Evolutionary conservation across 495 filamentous ascomycete genomes (phyloP), one percentile per base, ranked within the genome.

Genomic region (Sphaerosporella brunnea): DNA sequence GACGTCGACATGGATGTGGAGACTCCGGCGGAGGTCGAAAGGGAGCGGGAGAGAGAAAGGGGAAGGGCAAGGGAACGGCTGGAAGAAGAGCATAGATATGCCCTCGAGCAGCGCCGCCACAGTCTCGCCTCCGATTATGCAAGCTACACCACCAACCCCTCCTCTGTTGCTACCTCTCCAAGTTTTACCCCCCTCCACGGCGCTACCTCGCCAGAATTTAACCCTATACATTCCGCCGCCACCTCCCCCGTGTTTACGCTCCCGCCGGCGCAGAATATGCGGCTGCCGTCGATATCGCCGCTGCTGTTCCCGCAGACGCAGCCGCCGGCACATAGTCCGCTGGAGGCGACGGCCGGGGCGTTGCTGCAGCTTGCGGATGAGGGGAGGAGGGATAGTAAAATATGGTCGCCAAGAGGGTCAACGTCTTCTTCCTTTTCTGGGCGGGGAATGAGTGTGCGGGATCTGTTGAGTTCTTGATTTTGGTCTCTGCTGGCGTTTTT

Each of bases 341-440:
- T 73, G 28, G 82, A 88, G 51, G 79, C 85, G 49, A 84, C 88
- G 60, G 84, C 79, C 0, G 85, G 82, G 1, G 77, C 80, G 15
- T 63, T 93, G 52, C 63, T 93, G 36, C 80, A 90, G 77, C 63
- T 93, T 37, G 86, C 83, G 43, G 72, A 70, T 46, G 81, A 83
- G 53, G 68, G 78, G 15, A 65, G 80, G 44, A 56, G 64, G 34
- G 49, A 64, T 15, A 56, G 54, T 36, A 54, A 51, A 38, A 46
- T 7, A 15, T 56, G 60, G 25, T 58, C 36, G 23, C 43, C 46
- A 23, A 59, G 50, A 11, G 45, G 25, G n/a, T 38, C 52, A 1
- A 20, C 47, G 24, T n/a, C n/a, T n/a, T n/a, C n/a, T n/a, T n/a
- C n/a, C n/a, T n/a, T n/a, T n/a, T 32, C 28, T 13, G 28, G 28